phyloP scores from a whole-genome alignment of 106 monocot species.

The Allium cepa region DNA sequence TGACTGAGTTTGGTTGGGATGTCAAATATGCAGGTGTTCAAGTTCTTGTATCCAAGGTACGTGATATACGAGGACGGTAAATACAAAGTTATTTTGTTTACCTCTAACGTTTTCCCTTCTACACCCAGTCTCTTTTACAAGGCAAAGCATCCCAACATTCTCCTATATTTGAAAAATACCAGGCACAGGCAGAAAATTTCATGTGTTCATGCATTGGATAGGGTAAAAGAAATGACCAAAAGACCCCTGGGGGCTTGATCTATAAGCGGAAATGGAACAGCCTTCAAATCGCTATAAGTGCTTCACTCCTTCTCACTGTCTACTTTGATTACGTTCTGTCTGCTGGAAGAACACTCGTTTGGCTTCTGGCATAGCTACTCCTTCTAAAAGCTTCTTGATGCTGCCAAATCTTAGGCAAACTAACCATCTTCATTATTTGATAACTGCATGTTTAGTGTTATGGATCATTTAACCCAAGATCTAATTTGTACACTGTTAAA shows the following conservation, averaged over 20 bases:
- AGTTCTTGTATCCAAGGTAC: slow-evolving; percentile 77
- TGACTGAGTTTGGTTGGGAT: slow-evolving; percentile 53
- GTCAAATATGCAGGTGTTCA: slow-evolving; percentile 90
- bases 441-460: background rate
- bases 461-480: background rate
- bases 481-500: background rate
- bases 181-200: background rate
- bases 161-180: background rate
- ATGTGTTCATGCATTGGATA: background rate
- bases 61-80: too few relatives aligned
- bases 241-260: slow-evolving; percentile 1
- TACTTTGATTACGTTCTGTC: too few relatives aligned
- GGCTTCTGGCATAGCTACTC: slow-evolving; percentile 28
- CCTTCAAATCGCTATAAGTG: too few relatives aligned
- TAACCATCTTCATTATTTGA: background rate
- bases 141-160: background rate
- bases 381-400: slow-evolving; percentile 13
- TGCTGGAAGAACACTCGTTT: slow-evolving; percentile 36
- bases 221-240: background rate
- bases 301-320: too few relatives aligned
- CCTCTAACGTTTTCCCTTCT: background rate
- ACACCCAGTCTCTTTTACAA: background rate
- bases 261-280: too few relatives aligned
- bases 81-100: too few relatives aligned
- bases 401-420: background rate